A percentile compares a stretch with the other conserved stretches of the same genome.
phyloP scores from a whole-genome alignment of 192 early-diverging fungal genomes.

The Coemansia sp. region DNA sequence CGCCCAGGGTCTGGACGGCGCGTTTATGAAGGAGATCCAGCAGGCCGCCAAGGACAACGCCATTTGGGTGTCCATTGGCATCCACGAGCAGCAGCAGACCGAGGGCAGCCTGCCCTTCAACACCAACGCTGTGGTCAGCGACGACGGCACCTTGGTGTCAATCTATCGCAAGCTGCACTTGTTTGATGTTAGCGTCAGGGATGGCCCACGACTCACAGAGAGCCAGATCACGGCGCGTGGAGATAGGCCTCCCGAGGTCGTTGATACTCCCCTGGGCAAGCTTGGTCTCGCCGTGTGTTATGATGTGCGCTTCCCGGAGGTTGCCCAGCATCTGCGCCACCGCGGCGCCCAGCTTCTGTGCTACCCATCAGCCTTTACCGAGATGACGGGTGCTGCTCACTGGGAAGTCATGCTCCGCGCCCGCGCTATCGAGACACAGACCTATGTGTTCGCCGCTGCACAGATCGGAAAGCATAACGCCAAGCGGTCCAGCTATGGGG shows the following conservation, averaged over 20 bases:
- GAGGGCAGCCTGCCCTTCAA: conserved; percentile 54
- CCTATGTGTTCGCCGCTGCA: conserved; percentile 77
- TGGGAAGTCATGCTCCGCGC: conserved; percentile 79
- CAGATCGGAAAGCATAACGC: conserved; percentile 73
- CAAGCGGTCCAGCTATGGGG: conserved; percentile 70
- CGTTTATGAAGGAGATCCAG: conserved; percentile 62
- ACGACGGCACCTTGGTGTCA: conserved; percentile 55
- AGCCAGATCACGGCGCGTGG: conserved; percentile 20
- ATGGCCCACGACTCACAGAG: conserved; percentile 44
- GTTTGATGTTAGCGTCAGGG: conserved; percentile 64
- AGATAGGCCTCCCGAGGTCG: conserved; percentile 12
- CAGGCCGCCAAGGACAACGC: conserved; percentile 56
- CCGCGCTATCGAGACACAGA: conserved; percentile 81
- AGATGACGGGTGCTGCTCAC: conserved; percentile 77
- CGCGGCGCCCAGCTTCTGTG: conserved; percentile 69
- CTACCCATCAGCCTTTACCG: conserved; percentile 80
- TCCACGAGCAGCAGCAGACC: conserved; percentile 61
- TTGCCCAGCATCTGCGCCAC: conserved; percentile 56
- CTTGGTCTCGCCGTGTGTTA: conserved; percentile 71
- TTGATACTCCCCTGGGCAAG: conserved; percentile 56
- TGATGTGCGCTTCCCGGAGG: conserved; percentile 77
- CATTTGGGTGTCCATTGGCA: conserved; percentile 73
- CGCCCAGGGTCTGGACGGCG: conserved; percentile 40
- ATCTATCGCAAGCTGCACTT: conserved; percentile 77
- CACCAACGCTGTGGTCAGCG: conserved; percentile 65